Conservation (phyloP, 441 rosid species). For the Gossypium lobatum region DNA sequence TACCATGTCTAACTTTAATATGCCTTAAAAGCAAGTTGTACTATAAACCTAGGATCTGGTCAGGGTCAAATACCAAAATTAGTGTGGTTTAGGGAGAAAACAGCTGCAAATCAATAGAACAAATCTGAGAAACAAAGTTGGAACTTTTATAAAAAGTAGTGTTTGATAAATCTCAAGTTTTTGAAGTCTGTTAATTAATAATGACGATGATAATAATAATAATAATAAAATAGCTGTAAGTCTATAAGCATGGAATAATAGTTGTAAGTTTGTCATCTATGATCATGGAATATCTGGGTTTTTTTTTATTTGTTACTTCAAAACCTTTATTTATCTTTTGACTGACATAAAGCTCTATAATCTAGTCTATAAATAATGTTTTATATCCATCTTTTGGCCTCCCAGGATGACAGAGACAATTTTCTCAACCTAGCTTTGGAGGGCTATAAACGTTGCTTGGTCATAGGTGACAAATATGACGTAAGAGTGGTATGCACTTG, state of each 20-base stretch:
- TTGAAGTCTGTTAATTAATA: not conserved
- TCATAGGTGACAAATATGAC: constrained; percentile 88
- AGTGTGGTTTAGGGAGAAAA: not conserved
- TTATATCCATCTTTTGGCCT: constrained; percentile 17
- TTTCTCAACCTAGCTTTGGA: constrained; percentile 87
- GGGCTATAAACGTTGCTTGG: constrained; percentile 85
- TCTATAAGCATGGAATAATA: not conserved
- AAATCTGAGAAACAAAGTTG: not conserved
- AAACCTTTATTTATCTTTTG: not conserved
- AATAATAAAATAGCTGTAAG: not conserved
- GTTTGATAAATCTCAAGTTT: not conserved
- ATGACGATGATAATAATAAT: not conserved
- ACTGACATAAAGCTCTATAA: not conserved
- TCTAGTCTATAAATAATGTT: constrained; percentile 4
- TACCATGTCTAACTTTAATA: no score
- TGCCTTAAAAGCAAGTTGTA: no score
- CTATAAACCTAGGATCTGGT: no score
- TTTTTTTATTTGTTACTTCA: not conserved
- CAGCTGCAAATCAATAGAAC: not conserved
- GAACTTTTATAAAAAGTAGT: not conserved
- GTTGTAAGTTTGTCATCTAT: not conserved
- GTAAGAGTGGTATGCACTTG: constrained; percentile 79
- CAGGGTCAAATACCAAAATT: not conserved
- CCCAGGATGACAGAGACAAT: constrained; percentile 88
- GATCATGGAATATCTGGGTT: not conserved